phyloP scores from a whole-genome alignment of 2,329 filamentous ascomycete genomes.

The Lasiodiplodia sp. region DNA sequence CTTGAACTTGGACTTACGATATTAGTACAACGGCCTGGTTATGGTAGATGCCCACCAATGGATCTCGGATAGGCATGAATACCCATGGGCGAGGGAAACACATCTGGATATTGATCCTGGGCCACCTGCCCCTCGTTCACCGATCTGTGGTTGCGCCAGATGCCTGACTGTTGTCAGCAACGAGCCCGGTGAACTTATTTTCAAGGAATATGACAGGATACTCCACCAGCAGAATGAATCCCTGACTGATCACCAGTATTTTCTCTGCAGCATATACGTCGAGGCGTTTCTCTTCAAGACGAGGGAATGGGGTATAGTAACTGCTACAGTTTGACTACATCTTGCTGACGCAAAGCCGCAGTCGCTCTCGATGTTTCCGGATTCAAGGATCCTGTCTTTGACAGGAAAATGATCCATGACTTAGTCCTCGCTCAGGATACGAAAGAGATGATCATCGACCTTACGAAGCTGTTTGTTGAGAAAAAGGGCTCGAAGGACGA shows the following conservation, averaged over 20 bases:
- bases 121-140: constrained; percentile 24
- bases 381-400: background rate
- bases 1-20: background rate
- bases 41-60: constrained; percentile 32
- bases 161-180: constrained; percentile 27
- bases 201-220: background rate
- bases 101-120: constrained; percentile 24
- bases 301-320: constrained; percentile 1
- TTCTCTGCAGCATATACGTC: background rate
- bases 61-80: constrained; percentile 2
- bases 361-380: background rate
- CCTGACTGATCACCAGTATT: background rate
- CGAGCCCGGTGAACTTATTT: constrained; percentile 3
- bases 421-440: background rate
- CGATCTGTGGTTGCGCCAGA: constrained; percentile 30
- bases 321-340: rapidly evolving
- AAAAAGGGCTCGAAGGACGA: background rate
- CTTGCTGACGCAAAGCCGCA: background rate
- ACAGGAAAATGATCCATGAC: background rate
- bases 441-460: background rate
- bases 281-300: constrained; percentile 4
- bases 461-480: background rate
- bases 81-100: constrained; percentile 9
- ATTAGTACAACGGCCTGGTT: constrained; percentile 30
- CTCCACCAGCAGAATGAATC: background rate